phyloP scores from a whole-genome alignment of 202 grass and related monocot genomes.

The Carex arenaria region DNA sequence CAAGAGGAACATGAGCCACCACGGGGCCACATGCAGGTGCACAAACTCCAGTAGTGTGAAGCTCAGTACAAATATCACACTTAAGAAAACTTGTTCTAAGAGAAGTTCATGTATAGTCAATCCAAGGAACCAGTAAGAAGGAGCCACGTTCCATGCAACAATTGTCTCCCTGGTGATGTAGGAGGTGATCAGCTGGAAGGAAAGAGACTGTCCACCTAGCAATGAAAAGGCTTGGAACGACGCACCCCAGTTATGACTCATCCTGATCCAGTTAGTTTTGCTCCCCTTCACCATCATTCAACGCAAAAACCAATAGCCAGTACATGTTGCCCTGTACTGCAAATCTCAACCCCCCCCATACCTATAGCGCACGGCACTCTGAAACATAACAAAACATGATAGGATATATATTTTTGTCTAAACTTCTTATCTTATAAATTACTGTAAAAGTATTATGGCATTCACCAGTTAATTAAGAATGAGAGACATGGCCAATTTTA shows the following conservation, averaged over 20 bases:
- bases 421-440: background rate
- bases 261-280: conserved; percentile 36
- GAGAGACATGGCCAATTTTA: background rate
- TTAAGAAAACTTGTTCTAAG: background rate
- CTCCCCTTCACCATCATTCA: conserved; percentile 48
- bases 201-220: conserved; percentile 46
- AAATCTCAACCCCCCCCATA: conserved; percentile 40
- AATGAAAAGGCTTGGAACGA: conserved; percentile 64
- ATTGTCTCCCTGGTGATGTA: conserved; percentile 32
- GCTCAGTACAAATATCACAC: background rate
- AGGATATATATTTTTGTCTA: background rate
- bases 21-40: background rate
- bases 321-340: conserved; percentile 53
- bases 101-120: conserved; percentile 35
- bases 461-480: background rate
- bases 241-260: conserved; percentile 75
- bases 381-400: background rate
- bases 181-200: conserved; percentile 35
- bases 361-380: conserved; percentile 52
- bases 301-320: conserved; percentile 67
- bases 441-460: background rate
- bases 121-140: conserved; percentile 24
- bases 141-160: conserved; percentile 18
- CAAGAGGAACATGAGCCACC: background rate
- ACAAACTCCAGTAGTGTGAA: background rate